Conservation (phyloP, 257 asterid genomes). For the Primulina huaijiensis region DNA sequence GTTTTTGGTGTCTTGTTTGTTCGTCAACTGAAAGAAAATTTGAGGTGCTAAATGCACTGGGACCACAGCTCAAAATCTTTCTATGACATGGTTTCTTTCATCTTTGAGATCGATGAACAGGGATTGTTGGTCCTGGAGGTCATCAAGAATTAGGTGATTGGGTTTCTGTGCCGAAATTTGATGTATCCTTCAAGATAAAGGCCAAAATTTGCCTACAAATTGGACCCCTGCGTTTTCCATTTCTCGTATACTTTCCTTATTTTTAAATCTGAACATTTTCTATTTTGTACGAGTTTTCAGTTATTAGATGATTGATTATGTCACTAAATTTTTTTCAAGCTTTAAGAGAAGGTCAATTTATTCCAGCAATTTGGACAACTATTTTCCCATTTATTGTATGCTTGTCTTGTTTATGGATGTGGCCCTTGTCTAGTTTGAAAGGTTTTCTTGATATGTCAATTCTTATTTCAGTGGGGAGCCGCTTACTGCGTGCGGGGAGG, state of each 20-base stretch:
- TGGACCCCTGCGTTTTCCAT: neutral
- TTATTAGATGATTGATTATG: neutral
- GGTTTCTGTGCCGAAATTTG: neutral
- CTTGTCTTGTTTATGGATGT: neutral
- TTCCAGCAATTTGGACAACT: conserved; percentile 5
- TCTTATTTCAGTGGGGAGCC: conserved; percentile 62
- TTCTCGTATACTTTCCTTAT: neutral
- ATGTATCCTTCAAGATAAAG: neutral
- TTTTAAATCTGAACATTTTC: neutral
- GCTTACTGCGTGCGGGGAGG: conserved; percentile 87
- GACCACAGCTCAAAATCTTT: neutral
- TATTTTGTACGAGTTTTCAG: neutral
- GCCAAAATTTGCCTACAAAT: neutral
- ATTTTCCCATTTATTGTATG: neutral
- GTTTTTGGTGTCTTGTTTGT: neutral
- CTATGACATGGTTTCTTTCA: neutral
- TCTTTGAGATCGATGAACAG: neutral
- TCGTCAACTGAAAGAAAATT: neutral
- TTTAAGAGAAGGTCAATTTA: neutral
- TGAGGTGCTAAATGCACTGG: neutral
- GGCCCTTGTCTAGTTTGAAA: conserved; percentile 1
- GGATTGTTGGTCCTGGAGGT: neutral
- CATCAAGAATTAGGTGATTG: neutral
- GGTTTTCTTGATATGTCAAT: neutral
- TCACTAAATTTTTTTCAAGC: neutral